These are phyloP conservation scores for Xylaria sp. DNA, from an alignment of 2,329 filamentous ascomycete genomes.

Conservation along the genomic window DNA sequence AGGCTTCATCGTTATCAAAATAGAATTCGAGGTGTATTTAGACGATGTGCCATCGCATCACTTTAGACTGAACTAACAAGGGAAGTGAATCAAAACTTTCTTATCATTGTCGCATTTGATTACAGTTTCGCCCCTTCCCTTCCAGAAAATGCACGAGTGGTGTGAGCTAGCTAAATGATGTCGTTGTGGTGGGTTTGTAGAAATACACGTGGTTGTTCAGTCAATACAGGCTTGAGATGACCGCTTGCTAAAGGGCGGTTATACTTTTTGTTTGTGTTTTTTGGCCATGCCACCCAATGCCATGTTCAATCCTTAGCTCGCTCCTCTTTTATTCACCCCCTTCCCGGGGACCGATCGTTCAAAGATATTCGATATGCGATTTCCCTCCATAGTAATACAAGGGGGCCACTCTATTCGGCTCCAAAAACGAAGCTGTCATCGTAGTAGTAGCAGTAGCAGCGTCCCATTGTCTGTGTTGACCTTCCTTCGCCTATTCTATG, in stretches of 20 bases:
- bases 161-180: conserved; percentile 17
- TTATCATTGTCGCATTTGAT: background rate
- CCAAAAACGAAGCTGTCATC: background rate
- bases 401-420: background rate
- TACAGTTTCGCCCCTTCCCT: background rate
- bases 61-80: conserved; percentile 9
- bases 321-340: background rate
- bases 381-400: conserved; percentile 30
- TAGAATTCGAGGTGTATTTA: conserved; percentile 15
- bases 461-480: background rate
- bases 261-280: background rate
- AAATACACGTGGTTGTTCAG: conserved; percentile 28
- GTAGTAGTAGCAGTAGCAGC: background rate
- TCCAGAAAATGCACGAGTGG: conserved; percentile 21
- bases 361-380: conserved; percentile 24
- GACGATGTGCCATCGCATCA: background rate
- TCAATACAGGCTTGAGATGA: conserved; percentile 11
- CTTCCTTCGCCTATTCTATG: background rate
- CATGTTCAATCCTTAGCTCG: conserved; percentile 30
- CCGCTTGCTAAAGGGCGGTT: background rate
- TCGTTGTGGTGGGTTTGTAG: conserved; percentile 18
- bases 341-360: background rate
- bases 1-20: background rate
- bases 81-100: conserved; percentile 1
- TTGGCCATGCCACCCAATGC: conserved; percentile 29